Conservation (phyloP, 768 basidiomycete species). For the Mycena alexandri region DNA sequence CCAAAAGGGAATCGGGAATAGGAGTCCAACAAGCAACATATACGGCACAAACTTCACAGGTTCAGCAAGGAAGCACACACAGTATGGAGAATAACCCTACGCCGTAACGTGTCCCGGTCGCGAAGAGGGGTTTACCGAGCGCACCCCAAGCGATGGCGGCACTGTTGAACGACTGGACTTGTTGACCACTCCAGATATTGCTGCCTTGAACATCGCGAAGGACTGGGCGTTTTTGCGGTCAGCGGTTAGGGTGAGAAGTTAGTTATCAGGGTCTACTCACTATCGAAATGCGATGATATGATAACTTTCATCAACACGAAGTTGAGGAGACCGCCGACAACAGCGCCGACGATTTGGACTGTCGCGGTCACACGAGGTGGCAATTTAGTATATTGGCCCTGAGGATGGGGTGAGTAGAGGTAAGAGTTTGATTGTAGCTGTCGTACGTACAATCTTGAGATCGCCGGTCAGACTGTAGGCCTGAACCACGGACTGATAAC, state of each 20-base stretch:
- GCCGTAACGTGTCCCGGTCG: conserved; percentile 58
- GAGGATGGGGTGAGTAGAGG: background rate
- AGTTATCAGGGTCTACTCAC: no score
- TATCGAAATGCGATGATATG: conserved; percentile 49
- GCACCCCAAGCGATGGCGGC: conserved; percentile 69
- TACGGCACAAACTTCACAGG: conserved; percentile 50
- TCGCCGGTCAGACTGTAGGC: conserved; percentile 45
- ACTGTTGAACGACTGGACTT: conserved; percentile 64
- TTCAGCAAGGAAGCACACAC: no score
- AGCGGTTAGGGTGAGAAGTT: no score
- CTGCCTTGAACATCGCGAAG: conserved; percentile 61
- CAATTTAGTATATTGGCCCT: conserved; percentile 63
- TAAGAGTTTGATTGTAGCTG: no score
- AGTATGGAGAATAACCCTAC: conserved; percentile 42
- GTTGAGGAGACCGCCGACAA: conserved; percentile 65
- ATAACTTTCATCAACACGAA: conserved; percentile 65
- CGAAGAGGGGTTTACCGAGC: conserved; percentile 61
- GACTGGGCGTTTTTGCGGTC: conserved; percentile 33
- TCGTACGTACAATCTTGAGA: conserved; percentile 46
- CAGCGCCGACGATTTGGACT: conserved; percentile 65
- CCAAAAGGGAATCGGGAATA: conserved; percentile 66
- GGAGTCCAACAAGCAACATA: conserved; percentile 60
- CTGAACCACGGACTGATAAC: conserved; percentile 49
- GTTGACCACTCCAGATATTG: conserved; percentile 69
- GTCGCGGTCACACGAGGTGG: conserved; percentile 70